Evolutionary conservation across 331 rosid genomes (phyloP).

Genomic region (Dryas integrifolia): DNA sequence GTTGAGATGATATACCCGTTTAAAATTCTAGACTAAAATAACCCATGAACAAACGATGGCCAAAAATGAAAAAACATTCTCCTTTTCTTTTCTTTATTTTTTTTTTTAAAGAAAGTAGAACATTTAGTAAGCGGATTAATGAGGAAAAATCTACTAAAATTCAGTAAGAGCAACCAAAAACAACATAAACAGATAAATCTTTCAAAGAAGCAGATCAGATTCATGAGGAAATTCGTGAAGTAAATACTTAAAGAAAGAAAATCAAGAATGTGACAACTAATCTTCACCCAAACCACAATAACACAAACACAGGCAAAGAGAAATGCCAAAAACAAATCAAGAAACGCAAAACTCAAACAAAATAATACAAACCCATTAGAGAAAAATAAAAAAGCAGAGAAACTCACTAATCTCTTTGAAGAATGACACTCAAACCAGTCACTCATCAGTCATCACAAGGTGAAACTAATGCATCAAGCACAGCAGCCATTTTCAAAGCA

Average conservation of each 20-base stretch:
- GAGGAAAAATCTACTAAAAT: not conserved
- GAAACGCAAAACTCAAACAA: constrained; percentile 5
- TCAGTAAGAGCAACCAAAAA: not conserved
- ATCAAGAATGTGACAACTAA: not conserved
- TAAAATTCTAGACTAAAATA: not conserved
- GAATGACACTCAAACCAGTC: constrained; percentile 3
- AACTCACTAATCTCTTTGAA: constrained; percentile 25
- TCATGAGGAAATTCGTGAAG: not conserved
- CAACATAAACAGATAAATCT: not conserved
- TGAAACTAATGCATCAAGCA: constrained; percentile 14
- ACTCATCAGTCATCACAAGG: constrained; percentile 1
- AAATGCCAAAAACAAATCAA: constrained; percentile 8
- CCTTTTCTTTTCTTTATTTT: not conserved
- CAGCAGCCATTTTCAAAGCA: constrained; percentile 14
- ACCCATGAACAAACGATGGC: not conserved
- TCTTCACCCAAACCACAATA: not conserved
- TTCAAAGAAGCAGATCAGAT: constrained; percentile 22
- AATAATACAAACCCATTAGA: constrained; percentile 12
- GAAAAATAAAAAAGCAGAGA: constrained; percentile 10
- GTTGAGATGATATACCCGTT: not conserved
- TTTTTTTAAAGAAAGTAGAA: not conserved
- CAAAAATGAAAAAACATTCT: not conserved
- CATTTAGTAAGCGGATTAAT: not conserved
- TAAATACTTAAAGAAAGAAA: not conserved
- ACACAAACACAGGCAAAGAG: not conserved